Base-by-base conservation (phyloP, 805 yeast genomes). In the Myxozyma vanderwaltii region DNA sequence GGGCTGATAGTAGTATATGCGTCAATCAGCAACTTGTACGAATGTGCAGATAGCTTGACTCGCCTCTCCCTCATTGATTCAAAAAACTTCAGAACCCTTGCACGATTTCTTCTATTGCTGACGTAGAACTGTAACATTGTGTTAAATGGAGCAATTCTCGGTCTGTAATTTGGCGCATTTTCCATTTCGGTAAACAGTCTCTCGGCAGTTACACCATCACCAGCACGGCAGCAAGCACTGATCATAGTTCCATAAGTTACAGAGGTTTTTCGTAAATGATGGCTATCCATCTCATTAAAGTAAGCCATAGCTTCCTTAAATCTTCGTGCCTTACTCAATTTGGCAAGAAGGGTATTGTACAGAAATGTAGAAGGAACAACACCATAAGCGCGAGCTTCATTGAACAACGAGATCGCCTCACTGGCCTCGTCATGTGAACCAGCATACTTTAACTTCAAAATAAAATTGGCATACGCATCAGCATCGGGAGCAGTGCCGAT, bases 1-100 rank as follows among this genome's bases (percentile, higher is more conserved):
- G 76, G 73, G 44, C 70, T 69, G 15, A 75, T 56, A 3, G 68
- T 53, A 59, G 69, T 63, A 67, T 70, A 72, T 65, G 74, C 51
- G 65, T 73, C 76, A 61, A 77, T 77, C 43, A 76, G 58, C 35
- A 77, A 69, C 60, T 71, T 72, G 67, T 76, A 77, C n/a, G 79
- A 74, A 50, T 68, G 72, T 1, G 76, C 63, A 2, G 77, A 69
- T 3, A 76, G 77, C 36, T 62, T 51, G 5, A 67, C 46, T 4
- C 58, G 43, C 6, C 58, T 40, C 17, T 39, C 43, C 12, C 69
- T 56, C 58, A 76, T 67, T 64, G 68, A 63, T 6, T 63, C 63
- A 45, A 72, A 74, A 36, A 70, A 66, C 4, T 68, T 58, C 39
- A 72, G 58, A 1, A 78, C 78, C 4, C 67, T 62, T 12, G 59